Evolutionary conservation across 2,329 filamentous ascomycete species (phyloP).

Genomic region (Colletotrichum higginsianum): DNA sequence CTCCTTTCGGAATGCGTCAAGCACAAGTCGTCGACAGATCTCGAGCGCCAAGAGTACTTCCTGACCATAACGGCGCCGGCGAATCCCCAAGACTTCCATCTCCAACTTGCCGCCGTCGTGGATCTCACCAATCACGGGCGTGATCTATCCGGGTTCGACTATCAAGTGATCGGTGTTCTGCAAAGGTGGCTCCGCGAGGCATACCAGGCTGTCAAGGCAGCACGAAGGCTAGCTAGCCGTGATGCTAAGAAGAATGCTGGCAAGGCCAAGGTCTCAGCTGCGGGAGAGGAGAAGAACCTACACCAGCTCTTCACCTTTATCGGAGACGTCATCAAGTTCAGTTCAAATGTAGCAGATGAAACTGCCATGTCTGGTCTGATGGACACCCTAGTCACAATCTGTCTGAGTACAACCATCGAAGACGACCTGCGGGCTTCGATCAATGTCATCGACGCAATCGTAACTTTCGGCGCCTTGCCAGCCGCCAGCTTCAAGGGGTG

Average conservation of each 20-base stretch:
- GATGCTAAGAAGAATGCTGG: slow-evolving; percentile 54
- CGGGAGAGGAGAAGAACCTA: slow-evolving; percentile 74
- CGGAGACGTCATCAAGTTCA: slow-evolving; percentile 81
- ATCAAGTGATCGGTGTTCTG: slow-evolving; percentile 74
- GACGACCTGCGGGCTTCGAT: slow-evolving; percentile 79
- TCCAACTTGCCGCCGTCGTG: slow-evolving; percentile 75
- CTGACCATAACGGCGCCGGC: slow-evolving; percentile 70
- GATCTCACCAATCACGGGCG: slow-evolving; percentile 75
- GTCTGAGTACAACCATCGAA: slow-evolving; percentile 75
- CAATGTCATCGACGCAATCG: slow-evolving; percentile 77
- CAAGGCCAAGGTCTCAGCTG: slow-evolving; percentile 58
- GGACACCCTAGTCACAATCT: slow-evolving; percentile 75
- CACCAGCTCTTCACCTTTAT: slow-evolving; percentile 76
- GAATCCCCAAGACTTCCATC: slow-evolving; percentile 74
- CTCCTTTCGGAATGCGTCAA: slow-evolving; percentile 77
- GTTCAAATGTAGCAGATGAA: slow-evolving; percentile 77
- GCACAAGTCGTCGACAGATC: slow-evolving; percentile 73
- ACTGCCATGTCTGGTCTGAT: slow-evolving; percentile 74
- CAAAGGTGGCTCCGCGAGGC: slow-evolving; percentile 72
- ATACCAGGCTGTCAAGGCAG: slow-evolving; percentile 67
- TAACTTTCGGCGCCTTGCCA: slow-evolving; percentile 81
- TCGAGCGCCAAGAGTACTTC: slow-evolving; percentile 78
- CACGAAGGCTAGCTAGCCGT: slow-evolving; percentile 64
- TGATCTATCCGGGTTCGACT: slow-evolving; percentile 76
- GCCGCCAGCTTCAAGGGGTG: slow-evolving; percentile 73